These are phyloP conservation scores for Acidiella bohemica DNA, from an alignment of 495 filamentous ascomycete genomes.

Conservation along the genomic window DNA sequence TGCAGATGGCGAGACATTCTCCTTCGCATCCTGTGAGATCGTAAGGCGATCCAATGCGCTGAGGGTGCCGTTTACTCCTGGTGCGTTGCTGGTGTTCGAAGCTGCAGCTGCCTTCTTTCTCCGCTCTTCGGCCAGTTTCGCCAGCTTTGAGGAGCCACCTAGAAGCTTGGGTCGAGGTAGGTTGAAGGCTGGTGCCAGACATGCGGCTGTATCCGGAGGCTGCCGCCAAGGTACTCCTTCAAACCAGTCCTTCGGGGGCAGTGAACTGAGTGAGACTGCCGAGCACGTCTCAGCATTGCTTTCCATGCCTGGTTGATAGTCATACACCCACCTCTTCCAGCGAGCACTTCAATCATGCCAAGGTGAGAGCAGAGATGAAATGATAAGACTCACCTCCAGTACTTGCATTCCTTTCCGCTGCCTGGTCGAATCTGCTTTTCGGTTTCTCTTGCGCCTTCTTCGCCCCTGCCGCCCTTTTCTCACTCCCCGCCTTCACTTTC, in stretches of 20 bases:
- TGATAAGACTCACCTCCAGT: conserved; percentile 11
- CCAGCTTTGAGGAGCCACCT: conserved; percentile 67
- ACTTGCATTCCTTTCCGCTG: conserved; percentile 21
- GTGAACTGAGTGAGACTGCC: conserved; percentile 1
- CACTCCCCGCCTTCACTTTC: too few relatives aligned
- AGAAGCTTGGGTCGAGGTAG: conserved; percentile 50
- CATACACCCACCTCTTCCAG: conserved; percentile 12
- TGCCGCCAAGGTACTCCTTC: conserved; percentile 77
- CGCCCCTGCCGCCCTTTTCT: too few relatives aligned
- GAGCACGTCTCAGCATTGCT: too few relatives aligned
- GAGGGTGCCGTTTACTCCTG: conserved; percentile 18
- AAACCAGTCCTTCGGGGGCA: conserved; percentile 60
- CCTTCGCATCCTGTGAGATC: conserved; percentile 7
- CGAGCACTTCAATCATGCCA: neutral
- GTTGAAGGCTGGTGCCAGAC: conserved; percentile 48
- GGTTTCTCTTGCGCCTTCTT: conserved; percentile 28
- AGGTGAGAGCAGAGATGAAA: neutral
- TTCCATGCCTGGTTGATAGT: too few relatives aligned
- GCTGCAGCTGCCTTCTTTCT: conserved; percentile 37
- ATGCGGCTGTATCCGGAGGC: conserved; percentile 50
- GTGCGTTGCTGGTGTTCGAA: conserved; percentile 2
- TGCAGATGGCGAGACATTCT: conserved; percentile 6
- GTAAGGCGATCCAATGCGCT: conserved; percentile 25
- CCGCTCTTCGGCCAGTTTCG: conserved; percentile 79
- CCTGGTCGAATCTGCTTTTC: conserved; percentile 32